Conservation (phyloP, 305 asterid species). For the Plantago lanceolata region DNA sequence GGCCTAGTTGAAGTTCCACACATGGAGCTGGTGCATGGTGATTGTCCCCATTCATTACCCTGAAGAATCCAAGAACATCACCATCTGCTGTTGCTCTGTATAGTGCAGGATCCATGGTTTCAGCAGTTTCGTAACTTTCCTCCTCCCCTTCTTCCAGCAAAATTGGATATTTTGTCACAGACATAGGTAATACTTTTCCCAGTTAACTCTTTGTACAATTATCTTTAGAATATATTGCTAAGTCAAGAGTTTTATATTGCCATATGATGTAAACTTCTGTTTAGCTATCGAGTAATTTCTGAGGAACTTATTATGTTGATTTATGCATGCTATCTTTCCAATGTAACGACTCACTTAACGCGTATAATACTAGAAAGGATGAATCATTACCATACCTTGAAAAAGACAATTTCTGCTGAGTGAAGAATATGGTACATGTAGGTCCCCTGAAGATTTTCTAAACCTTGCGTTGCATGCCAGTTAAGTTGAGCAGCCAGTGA, state of each 20-base stretch:
- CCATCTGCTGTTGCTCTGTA: conserved; percentile 43
- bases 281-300: conserved; percentile 31
- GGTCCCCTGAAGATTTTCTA: too few species aligned
- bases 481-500: background rate
- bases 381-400: background rate
- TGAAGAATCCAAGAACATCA: conserved; percentile 43
- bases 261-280: background rate
- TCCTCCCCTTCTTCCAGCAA: conserved; percentile 31
- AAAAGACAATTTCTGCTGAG: background rate
- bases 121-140: conserved; percentile 27
- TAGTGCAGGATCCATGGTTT: conserved; percentile 41
- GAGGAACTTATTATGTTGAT: background rate
- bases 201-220: background rate
- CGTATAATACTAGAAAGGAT: background rate
- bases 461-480: too few species aligned
- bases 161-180: conserved; percentile 30
- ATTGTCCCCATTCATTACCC: conserved; percentile 35
- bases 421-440: too few species aligned
- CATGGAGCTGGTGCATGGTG: conserved; percentile 32
- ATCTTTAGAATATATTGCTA: conserved; percentile 5
- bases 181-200: conserved; percentile 28
- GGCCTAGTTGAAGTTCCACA: conserved; percentile 32
- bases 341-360: conserved; percentile 1
- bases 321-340: background rate
- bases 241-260: conserved; percentile 13